phyloP scores from a whole-genome alignment of 1,284 basidiomycete species.

The Pisolithus thermaeus region DNA sequence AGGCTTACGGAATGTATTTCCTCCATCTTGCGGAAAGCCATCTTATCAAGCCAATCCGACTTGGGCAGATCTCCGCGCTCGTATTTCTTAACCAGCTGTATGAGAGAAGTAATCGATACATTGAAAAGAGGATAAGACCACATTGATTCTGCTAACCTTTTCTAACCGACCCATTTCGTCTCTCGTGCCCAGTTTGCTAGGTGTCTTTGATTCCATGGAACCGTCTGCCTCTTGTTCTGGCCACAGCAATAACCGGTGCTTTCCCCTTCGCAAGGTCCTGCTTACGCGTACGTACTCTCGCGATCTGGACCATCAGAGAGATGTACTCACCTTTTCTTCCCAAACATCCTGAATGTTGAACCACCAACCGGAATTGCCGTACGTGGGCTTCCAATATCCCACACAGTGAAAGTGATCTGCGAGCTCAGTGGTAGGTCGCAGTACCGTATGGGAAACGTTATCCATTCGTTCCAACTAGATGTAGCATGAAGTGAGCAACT shows the following conservation, averaged over 20 bases:
- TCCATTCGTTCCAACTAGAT: constrained; percentile 90
- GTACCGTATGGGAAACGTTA: constrained; percentile 86
- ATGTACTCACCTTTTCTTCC: constrained; percentile 73
- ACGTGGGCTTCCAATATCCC: constrained; percentile 84
- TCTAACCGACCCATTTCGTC: constrained; percentile 96
- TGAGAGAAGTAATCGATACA: background rate
- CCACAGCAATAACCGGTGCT: constrained; percentile 87
- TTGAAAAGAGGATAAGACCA: background rate
- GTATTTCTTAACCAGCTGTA: constrained; percentile 90
- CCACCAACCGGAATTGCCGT: constrained; percentile 80
- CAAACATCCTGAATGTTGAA: constrained; percentile 85
- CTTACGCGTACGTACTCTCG: constrained; percentile 4
- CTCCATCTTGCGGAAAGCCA: constrained; percentile 91
- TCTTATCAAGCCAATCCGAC: constrained; percentile 92
- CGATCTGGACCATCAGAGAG: background rate
- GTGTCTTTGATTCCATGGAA: constrained; percentile 74
- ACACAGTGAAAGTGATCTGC: constrained; percentile 91
- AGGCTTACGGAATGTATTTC: constrained; percentile 78
- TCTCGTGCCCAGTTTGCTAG: constrained; percentile 71
- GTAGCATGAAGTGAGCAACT: background rate
- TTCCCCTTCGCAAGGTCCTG: constrained; percentile 86
- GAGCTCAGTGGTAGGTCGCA: constrained; percentile 85
- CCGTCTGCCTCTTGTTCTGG: constrained; percentile 82
- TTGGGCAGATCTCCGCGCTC: constrained; percentile 92
- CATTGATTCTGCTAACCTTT: constrained; percentile 52